These are phyloP conservation scores for Ramalina peruviana DNA, from an alignment of 495 filamentous ascomycete species.

Conservation along the genomic window DNA sequence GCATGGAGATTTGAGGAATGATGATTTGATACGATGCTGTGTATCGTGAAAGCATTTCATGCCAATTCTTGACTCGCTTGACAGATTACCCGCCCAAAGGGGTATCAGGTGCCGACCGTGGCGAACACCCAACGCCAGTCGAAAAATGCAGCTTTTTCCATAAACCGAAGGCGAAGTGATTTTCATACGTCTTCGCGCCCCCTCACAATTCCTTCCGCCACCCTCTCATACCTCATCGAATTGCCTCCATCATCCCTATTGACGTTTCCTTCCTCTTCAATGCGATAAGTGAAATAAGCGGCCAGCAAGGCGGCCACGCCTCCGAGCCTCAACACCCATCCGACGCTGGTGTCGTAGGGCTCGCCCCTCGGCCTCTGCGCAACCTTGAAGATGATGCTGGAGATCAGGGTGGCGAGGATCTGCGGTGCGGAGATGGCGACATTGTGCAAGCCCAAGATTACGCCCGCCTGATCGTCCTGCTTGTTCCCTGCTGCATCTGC, in stretches of 20 bases:
- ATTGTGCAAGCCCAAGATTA: conserved; percentile 84
- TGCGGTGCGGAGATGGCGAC: conserved; percentile 81
- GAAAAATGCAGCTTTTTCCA: no score
- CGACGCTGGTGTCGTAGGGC: conserved; percentile 73
- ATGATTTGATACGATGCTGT: no score
- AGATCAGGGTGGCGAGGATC: conserved; percentile 70
- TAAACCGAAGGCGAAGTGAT: no score
- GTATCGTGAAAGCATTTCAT: no score
- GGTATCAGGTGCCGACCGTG: no score
- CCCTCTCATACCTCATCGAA: neutral
- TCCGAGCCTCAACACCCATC: conserved; percentile 69
- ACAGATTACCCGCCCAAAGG: no score
- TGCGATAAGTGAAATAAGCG: conserved; percentile 44
- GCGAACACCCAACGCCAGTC: no score
- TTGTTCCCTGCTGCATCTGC: conserved; percentile 18
- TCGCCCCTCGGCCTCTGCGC: conserved; percentile 72
- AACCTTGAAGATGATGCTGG: conserved; percentile 63
- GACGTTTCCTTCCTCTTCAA: conserved; percentile 25
- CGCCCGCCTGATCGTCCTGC: conserved; percentile 64
- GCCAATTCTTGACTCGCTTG: no score
- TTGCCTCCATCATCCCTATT: neutral
- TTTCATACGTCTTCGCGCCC: no score
- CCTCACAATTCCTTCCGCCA: neutral
- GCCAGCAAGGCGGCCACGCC: conserved; percentile 65
- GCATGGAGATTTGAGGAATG: no score